A percentile compares a stretch with the other conserved stretches of the same genome.
Conservation (phyloP, 208 protist genomes). For the Trypanosomatidae sp. region DNA sequence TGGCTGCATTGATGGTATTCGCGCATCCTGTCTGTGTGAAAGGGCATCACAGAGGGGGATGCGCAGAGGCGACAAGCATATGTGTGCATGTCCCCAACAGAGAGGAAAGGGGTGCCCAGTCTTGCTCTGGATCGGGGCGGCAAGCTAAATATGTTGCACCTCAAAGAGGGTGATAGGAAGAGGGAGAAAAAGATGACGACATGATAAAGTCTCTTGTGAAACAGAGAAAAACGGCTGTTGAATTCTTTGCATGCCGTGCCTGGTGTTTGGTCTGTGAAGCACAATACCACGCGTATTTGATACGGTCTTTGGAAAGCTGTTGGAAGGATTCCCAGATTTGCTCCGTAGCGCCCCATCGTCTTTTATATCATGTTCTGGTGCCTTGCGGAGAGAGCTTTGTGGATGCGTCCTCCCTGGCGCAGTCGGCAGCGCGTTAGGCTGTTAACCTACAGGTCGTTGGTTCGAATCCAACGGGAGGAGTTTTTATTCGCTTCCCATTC, state of each 20-base stretch:
- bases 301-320: neutral
- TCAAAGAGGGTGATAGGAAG: neutral
- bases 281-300: neutral
- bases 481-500: slow-evolving; percentile 38
- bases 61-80: slow-evolving; percentile 34
- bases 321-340: neutral
- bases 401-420: slow-evolving; percentile 82
- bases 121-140: neutral
- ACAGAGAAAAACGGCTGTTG: neutral
- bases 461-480: slow-evolving; percentile 95
- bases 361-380: neutral
- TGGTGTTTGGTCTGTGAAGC: neutral
- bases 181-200: neutral
- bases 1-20: slow-evolving; percentile 32
- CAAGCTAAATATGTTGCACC: neutral
- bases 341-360: neutral
- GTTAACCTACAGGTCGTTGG: slow-evolving; percentile 96
- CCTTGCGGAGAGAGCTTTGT: rapidly evolving
- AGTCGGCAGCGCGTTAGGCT: slow-evolving; percentile 96
- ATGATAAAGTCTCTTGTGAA: neutral
- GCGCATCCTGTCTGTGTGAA: slow-evolving; percentile 35
- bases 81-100: neutral
- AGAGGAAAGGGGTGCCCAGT: neutral
- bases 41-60: slow-evolving; percentile 2
- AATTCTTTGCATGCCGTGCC: neutral